Conservation (phyloP, 2,329 filamentous ascomycete genomes). For the Penicillium sp. region DNA sequence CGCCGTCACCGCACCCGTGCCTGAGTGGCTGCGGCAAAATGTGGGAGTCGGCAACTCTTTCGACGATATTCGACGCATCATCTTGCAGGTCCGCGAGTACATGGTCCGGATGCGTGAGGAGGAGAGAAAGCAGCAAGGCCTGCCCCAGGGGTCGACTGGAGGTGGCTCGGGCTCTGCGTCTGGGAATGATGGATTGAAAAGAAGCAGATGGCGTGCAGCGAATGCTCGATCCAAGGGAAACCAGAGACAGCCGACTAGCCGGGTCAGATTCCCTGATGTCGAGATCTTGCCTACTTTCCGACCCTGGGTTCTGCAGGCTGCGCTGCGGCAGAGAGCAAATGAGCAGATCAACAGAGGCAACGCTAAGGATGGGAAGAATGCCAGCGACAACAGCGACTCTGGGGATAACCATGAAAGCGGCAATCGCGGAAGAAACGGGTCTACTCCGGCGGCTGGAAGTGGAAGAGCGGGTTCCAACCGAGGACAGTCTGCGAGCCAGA, state of each 20-base stretch:
- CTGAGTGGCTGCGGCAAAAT: slow-evolving; percentile 31
- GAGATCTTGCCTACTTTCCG: slow-evolving; percentile 40
- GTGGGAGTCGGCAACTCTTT: slow-evolving; percentile 30
- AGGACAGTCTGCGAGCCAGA: slow-evolving; percentile 11
- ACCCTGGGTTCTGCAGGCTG: slow-evolving; percentile 15
- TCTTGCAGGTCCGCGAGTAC: slow-evolving; percentile 24
- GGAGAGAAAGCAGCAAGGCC: neutral
- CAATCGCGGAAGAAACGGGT: too few relatives aligned
- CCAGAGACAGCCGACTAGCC: slow-evolving; percentile 1
- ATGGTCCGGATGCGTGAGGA: slow-evolving; percentile 14
- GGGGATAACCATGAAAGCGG: too few relatives aligned
- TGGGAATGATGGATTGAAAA: too few relatives aligned
- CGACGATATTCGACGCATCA: slow-evolving; percentile 28
- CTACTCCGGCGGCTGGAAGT: too few relatives aligned
- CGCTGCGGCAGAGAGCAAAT: neutral
- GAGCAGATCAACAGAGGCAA: neutral
- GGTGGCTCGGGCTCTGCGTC: too few relatives aligned
- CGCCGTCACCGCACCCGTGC: slow-evolving; percentile 32
- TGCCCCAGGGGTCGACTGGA: too few relatives aligned
- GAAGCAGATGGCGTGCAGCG: too few relatives aligned
- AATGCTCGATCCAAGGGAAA: neutral
- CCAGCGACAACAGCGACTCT: too few relatives aligned
- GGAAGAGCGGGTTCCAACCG: too few relatives aligned
- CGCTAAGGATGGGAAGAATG: too few relatives aligned
- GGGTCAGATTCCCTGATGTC: slow-evolving; percentile 38